Evolutionary conservation across 148 eudicot species (phyloP).

Genomic region (Rhododendron mucronatum): DNA sequence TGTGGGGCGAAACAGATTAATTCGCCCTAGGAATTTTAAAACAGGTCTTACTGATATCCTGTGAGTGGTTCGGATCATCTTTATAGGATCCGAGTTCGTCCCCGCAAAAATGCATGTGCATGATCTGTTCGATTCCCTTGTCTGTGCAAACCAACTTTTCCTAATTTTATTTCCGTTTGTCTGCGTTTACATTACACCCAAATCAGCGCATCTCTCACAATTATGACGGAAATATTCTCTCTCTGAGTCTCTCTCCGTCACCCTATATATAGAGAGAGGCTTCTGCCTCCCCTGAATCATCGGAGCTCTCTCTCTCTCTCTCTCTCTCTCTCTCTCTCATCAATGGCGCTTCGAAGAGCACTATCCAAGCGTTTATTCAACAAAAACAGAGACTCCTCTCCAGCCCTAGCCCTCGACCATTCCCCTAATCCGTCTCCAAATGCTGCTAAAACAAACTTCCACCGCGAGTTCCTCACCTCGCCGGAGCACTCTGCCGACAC

Average conservation of each 20-base stretch:
- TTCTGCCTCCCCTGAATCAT: neutral
- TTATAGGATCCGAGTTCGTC: too few species aligned
- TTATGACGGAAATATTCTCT: neutral
- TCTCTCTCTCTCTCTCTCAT: slow-evolving; percentile 2
- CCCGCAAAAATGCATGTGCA: too few species aligned
- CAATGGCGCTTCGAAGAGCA: slow-evolving; percentile 50
- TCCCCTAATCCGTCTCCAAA: slow-evolving; percentile 9
- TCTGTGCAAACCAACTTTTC: too few species aligned
- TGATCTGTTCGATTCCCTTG: too few species aligned
- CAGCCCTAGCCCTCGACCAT: neutral
- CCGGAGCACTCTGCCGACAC: slow-evolving; percentile 22
- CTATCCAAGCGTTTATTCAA: slow-evolving; percentile 35
- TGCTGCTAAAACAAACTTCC: slow-evolving; percentile 22
- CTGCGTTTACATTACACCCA: neutral
- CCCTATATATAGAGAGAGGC: neutral
- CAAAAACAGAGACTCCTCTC: neutral
- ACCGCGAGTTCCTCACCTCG: slow-evolving; percentile 22
- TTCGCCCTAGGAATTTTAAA: too few species aligned
- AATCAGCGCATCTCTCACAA: neutral
- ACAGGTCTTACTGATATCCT: too few species aligned
- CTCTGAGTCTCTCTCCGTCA: neutral
- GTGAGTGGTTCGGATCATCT: too few species aligned
- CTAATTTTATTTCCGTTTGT: neutral
- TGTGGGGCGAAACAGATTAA: too few species aligned
- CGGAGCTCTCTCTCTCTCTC: slow-evolving; percentile 5